Conservation (phyloP, 768 basidiomycete genomes). For the Tulasnella sp. region DNA sequence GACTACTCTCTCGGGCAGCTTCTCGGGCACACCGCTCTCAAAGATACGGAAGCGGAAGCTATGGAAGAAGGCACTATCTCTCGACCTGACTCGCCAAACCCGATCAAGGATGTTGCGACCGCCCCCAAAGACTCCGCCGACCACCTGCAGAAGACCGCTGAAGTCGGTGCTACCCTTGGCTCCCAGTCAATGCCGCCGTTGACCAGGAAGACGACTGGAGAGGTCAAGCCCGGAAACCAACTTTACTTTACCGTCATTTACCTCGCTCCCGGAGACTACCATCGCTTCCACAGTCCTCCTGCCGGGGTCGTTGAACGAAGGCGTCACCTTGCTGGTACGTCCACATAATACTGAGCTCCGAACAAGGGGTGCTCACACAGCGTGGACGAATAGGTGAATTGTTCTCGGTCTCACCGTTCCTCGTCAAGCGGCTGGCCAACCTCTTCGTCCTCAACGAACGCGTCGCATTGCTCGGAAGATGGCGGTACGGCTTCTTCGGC, state of each 20-base stretch:
- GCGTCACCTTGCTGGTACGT: constrained; percentile 81
- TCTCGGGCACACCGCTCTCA: constrained; percentile 37
- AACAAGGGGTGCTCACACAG: neutral
- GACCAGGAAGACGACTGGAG: constrained; percentile 26
- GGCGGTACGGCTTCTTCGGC: constrained; percentile 91
- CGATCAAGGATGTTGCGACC: constrained; percentile 63
- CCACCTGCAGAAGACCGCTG: constrained; percentile 51
- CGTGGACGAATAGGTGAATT: constrained; percentile 52
- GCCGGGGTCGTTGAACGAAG: constrained; percentile 96
- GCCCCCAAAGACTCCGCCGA: constrained; percentile 43
- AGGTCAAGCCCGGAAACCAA: constrained; percentile 60
- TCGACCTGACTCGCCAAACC: constrained; percentile 42
- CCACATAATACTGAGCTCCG: neutral
- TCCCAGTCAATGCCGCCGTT: constrained; percentile 21
- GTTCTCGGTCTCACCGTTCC: constrained; percentile 92
- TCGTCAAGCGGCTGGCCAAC: constrained; percentile 83
- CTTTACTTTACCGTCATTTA: constrained; percentile 94
- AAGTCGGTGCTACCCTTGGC: constrained; percentile 65
- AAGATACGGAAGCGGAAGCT: constrained; percentile 7
- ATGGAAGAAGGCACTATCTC: constrained; percentile 16
- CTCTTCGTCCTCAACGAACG: constrained; percentile 98
- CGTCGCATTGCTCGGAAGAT: constrained; percentile 86
- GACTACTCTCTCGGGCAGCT: constrained; percentile 89
- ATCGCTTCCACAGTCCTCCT: constrained; percentile 91
- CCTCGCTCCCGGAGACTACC: constrained; percentile 96